These are phyloP conservation scores for Grosmannia huntii DNA, from an alignment of 2,329 filamentous ascomycete species.

Conservation along the genomic window DNA sequence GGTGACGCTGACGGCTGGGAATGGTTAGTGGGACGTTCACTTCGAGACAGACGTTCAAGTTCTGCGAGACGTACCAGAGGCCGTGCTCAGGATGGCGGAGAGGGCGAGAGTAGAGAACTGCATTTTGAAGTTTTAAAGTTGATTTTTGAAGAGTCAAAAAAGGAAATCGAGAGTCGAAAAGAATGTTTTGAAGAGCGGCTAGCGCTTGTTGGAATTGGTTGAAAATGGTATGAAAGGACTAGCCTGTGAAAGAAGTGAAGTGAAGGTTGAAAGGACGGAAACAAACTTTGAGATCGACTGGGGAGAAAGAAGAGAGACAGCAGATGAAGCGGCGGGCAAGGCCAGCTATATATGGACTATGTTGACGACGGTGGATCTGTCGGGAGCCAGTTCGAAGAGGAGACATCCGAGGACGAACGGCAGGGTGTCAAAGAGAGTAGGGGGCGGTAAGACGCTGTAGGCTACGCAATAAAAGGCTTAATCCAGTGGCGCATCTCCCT, in stretches of 20 bases:
- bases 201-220: constrained; percentile 19
- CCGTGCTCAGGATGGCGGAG: constrained; percentile 33
- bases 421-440: neutral
- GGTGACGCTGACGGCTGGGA: constrained; percentile 30
- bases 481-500: neutral
- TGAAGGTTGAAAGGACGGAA: constrained; percentile 8
- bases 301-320: constrained; percentile 12
- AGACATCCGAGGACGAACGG: neutral
- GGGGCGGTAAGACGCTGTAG: neutral
- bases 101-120: constrained; percentile 34
- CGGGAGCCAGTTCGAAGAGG: neutral
- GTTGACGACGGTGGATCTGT: neutral
- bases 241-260: constrained; percentile 26
- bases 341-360: neutral
- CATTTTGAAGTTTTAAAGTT: constrained; percentile 31
- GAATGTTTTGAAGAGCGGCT: constrained; percentile 25
- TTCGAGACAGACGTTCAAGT: neutral
- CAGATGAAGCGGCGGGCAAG: constrained; percentile 15
- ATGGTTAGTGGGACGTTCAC: constrained; percentile 1
- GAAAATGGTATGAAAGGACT: constrained; percentile 27
- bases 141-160: constrained; percentile 5
- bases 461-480: neutral
- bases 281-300: constrained; percentile 6
- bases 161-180: constrained; percentile 17
- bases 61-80: constrained; percentile 24